Evolutionary conservation across 2,329 filamentous ascomycete genomes (phyloP).

Genomic region (Bipolaris cookei): DNA sequence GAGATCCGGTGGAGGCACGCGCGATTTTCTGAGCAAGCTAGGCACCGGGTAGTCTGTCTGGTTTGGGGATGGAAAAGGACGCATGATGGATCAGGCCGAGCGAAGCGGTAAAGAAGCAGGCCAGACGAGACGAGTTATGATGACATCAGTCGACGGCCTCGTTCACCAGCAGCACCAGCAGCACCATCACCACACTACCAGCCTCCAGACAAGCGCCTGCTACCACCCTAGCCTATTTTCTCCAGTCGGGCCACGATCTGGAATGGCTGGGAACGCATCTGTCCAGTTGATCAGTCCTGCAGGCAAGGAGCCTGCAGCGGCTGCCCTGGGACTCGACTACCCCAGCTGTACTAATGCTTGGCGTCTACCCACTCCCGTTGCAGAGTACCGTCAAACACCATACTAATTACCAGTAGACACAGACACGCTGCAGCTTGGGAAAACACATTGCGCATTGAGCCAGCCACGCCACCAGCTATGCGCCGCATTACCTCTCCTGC

Average conservation of each 20-base stretch:
- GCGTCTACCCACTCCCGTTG: background rate
- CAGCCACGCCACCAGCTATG: too few species aligned
- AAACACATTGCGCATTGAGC: background rate
- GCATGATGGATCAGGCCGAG: constrained; percentile 6
- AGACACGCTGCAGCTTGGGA: background rate
- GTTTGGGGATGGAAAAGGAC: background rate
- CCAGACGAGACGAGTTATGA: constrained; percentile 11
- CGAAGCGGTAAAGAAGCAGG: constrained; percentile 21
- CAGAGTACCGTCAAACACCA: background rate
- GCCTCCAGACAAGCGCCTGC: background rate
- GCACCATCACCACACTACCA: background rate
- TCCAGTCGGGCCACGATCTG: background rate
- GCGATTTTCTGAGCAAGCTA: background rate
- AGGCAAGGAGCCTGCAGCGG: too few species aligned
- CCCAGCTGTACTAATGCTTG: background rate
- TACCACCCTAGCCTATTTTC: background rate
- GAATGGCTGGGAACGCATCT: background rate
- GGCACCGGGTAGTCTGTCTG: background rate
- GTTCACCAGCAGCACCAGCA: background rate
- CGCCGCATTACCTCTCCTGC: background rate
- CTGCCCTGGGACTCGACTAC: background rate
- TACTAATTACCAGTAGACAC: background rate
- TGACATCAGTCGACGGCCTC: constrained; percentile 16
- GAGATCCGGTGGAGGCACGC: background rate
- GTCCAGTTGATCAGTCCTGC: background rate